These are phyloP conservation scores for Leccinum ochraceum DNA, from an alignment of 768 basidiomycete species.

Conservation along the genomic window DNA sequence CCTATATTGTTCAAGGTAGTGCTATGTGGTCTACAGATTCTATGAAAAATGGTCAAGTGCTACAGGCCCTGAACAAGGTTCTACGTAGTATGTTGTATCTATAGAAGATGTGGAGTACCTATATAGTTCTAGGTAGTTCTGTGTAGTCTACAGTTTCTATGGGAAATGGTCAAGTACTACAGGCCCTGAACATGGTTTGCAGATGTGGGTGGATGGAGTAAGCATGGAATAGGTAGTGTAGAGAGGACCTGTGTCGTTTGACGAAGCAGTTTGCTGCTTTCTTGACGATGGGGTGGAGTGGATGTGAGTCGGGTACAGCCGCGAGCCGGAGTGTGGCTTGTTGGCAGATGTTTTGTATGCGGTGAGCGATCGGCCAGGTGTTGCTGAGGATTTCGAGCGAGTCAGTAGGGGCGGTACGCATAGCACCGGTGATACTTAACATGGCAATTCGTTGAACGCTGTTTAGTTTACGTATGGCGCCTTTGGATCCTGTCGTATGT, in stretches of 20 bases:
- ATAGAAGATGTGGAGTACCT: too few relatives aligned
- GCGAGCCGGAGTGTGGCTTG: neutral
- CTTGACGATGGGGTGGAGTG: neutral
- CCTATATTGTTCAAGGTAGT: too few relatives aligned
- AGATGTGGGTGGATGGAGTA: neutral
- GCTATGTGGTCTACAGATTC: too few relatives aligned
- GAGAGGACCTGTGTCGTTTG: neutral
- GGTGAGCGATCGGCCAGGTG: neutral
- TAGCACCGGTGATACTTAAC: neutral
- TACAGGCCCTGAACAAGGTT: too few relatives aligned
- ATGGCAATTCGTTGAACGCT: neutral
- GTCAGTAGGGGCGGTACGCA: neutral
- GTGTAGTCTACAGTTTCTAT: too few relatives aligned
- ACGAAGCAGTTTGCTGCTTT: too few relatives aligned
- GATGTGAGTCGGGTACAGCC: neutral
- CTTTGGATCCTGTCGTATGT: neutral
- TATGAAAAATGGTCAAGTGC: too few relatives aligned
- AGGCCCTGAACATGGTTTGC: too few relatives aligned
- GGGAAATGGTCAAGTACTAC: too few relatives aligned
- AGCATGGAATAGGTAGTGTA: neutral
- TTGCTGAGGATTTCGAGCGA: neutral
- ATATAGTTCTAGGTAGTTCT: too few relatives aligned
- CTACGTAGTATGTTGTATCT: too few relatives aligned
- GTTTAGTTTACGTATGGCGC: neutral
- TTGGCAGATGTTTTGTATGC: neutral